Conservation (phyloP, 805 yeast species). For the Soucietia sequanensis region DNA sequence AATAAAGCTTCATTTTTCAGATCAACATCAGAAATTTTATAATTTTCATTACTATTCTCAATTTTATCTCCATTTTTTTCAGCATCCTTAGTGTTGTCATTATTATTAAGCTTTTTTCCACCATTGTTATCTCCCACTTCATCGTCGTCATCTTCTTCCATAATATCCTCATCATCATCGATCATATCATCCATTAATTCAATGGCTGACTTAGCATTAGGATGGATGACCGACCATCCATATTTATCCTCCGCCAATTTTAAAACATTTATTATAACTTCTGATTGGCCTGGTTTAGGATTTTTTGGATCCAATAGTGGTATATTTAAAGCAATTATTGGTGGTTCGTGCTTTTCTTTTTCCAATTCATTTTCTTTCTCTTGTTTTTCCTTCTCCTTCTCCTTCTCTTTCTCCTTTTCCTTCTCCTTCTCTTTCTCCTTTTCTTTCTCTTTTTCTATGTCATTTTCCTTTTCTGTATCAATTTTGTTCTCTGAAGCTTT, state of each 20-base stretch:
- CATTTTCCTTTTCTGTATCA: slow-evolving; percentile 8
- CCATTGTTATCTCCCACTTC: slow-evolving; percentile 17
- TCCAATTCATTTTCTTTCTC: slow-evolving; percentile 14
- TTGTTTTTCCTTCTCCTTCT: too few species aligned
- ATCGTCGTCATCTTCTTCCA: slow-evolving; percentile 26
- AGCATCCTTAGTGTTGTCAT: background rate
- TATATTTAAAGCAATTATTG: slow-evolving; percentile 55
- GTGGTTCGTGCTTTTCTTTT: slow-evolving; percentile 26
- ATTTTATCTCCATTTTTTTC: slow-evolving; percentile 6
- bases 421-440: slow-evolving; percentile 10
- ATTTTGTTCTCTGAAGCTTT: slow-evolving; percentile 4
- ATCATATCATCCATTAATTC: slow-evolving; percentile 44
- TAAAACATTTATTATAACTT: slow-evolving; percentile 68
- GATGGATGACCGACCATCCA: slow-evolving; percentile 73
- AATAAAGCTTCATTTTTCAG: background rate
- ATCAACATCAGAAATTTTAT: too few species aligned
- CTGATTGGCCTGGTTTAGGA: slow-evolving; percentile 57
- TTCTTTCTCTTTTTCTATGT: slow-evolving; percentile 9
- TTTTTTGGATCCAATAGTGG: slow-evolving; percentile 48
- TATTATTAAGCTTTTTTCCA: too few species aligned
- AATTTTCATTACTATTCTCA: too few species aligned
- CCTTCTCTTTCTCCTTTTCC: slow-evolving; percentile 6
- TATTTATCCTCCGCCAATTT: slow-evolving; percentile 79
- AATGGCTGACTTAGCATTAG: slow-evolving; percentile 58
- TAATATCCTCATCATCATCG: slow-evolving; percentile 30